Base-by-base conservation (phyloP, 1,284 basidiomycete genomes). In the Dichomitus squalens region DNA sequence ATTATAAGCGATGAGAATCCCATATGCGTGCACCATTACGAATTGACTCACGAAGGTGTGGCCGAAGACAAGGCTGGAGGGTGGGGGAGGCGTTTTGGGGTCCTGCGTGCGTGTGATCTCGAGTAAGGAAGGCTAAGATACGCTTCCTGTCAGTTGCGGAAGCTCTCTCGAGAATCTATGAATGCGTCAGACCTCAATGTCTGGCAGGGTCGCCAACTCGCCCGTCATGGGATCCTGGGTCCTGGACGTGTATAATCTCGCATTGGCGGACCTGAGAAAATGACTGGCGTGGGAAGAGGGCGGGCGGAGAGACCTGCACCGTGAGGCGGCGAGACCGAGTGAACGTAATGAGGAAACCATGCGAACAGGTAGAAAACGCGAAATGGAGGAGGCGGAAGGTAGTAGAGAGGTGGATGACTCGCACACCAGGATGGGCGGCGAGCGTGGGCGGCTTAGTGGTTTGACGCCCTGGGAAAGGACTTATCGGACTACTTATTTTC, bases 21-120 rank as follows among this genome's bases (percentile, higher is more conserved):
- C 7, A n/a, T 47, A n/a, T 31, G 29, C 50, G 31, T 29, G 18
- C 3, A 29, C 4, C 29, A 14, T 8, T 21, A 34, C 7, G 16
- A 52, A 23, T 16, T 25, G 12, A 18, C 36, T 31, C 67, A 89
- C 89, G 68, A 91, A 91, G 25, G 79, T 85, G 66, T 84, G 84
- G 3, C 88, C 89, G 66, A 90, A 91, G 6, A 84, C 77, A 44
- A 91, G 76, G 16, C 72, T 75, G 3, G 82, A 77, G 16, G 84
- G 73, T 4, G 79, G 74, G 20, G 88, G 87, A 7, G 80, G 72
- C 21, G 78, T 68, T 59, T 79, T 80, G 2, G 84, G 86, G n/a
- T 73, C 76, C 29, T 69, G 34, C 16, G 80, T 86, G 61, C 73
- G 73, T 14, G 73, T 73, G 47, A 92, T 69, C 58, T 84, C 72